Evolutionary conservation across 2,329 filamentous ascomycete genomes (phyloP), one percentile per base, ranked within the genome.

Genomic region (Fulvia fulva): DNA sequence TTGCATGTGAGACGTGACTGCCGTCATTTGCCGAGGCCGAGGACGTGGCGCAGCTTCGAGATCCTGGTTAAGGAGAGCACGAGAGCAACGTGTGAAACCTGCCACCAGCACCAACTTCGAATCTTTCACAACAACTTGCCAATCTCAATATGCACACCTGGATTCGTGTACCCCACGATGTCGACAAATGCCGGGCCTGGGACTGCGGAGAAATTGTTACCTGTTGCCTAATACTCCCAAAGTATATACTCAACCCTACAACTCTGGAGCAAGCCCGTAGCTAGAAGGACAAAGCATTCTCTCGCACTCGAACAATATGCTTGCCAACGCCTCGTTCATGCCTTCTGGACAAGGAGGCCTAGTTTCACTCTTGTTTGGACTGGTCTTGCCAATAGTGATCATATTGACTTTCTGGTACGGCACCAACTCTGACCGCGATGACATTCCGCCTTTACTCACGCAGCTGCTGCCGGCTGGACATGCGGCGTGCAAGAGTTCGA

Each of bases 391-490:
- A 12, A 44, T 50, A 5, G 14, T 61, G 37, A 28, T 61, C 2
- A 47, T 62, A n/a, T 64, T 50, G 46, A 57, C 55, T 9, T 54
- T 63, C 19, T 65, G 63, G 63, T 65, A 63, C 46, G 62, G 54
- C n/a, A 56, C 55, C 19, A 65, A 65, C 34, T 64, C 61, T 3
- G 63, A 65, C 32, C 44, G 54, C 25, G 63, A 65, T 34, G 54
- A 65, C 44, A 55, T 65, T 8, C 60, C 57, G 34, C 57, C 63
- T 21, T 32, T 65, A 28, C 43, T 65, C 12, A 62, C 58, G 6
- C 63, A 65, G 28, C 22, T 65, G 5, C 62, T 65, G 21, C 63
- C 63, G n/a, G 63, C 63, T 45, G 63, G 63, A 9, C 62, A 64
- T 41, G 62, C 61, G 19, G 56, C 63, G 6, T 65, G 63, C 26